Evolutionary conservation across 2,329 filamentous ascomycete species (phyloP).

Genomic region (Ophiocordyceps camponoti-rufipedis): DNA sequence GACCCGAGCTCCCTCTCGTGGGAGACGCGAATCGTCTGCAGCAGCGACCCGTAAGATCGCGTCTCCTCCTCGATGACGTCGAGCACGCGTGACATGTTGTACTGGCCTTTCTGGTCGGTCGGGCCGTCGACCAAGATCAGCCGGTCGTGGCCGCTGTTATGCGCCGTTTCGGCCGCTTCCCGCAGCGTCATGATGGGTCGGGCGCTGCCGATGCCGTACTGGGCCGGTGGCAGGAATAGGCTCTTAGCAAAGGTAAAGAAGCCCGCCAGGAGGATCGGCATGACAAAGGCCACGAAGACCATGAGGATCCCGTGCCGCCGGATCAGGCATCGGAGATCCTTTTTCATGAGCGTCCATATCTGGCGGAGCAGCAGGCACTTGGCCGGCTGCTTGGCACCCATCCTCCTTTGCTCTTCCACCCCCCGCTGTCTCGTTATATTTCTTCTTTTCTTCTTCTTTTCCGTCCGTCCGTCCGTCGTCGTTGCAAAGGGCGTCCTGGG

Average conservation of each 20-base stretch:
- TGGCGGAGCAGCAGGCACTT: slow-evolving; percentile 16
- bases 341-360: slow-evolving; percentile 40
- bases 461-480: too few relatives aligned
- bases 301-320: slow-evolving; percentile 33
- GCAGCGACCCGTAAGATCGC: slow-evolving; percentile 29
- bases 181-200: slow-evolving; percentile 43
- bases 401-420: background rate
- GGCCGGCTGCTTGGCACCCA: background rate
- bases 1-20: slow-evolving; percentile 38
- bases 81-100: slow-evolving; percentile 53
- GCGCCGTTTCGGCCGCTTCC: slow-evolving; percentile 40
- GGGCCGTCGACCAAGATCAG: slow-evolving; percentile 58
- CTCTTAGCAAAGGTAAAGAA: slow-evolving; percentile 60
- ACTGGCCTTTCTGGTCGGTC: background rate
- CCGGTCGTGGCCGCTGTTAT: slow-evolving; percentile 39
- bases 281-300: slow-evolving; percentile 35
- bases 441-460: background rate
- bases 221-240: slow-evolving; percentile 61
- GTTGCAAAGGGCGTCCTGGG: background rate
- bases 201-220: slow-evolving; percentile 51
- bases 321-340: slow-evolving; percentile 42
- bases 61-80: slow-evolving; percentile 40
- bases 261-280: slow-evolving; percentile 38
- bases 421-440: background rate
- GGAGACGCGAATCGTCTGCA: slow-evolving; percentile 34